Percentiles rank a stretch among this genome's conserved stretches.
phyloP scores from a whole-genome alignment of 176 grass and related monocot genomes.

The Chrysopogon serrulatus region DNA sequence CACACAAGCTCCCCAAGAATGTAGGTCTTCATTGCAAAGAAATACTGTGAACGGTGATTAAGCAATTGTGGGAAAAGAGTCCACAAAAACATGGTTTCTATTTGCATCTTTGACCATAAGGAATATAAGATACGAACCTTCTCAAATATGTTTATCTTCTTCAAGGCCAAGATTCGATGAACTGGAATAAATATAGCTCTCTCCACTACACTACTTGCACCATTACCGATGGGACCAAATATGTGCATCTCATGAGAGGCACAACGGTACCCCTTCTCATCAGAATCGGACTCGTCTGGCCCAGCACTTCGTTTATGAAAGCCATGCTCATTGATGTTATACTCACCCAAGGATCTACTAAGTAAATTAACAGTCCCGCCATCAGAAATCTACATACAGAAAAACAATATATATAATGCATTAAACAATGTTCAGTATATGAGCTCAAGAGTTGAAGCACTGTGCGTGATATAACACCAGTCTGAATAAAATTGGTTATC shows the following conservation, averaged over 20 bases:
- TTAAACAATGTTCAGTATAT: background rate
- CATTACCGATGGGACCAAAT: constrained; percentile 86
- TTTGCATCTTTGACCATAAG: background rate
- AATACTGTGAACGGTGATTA: background rate
- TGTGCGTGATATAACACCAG: background rate
- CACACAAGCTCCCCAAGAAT: background rate
- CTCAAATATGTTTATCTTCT: constrained; percentile 95
- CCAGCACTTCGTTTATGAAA: constrained; percentile 51
- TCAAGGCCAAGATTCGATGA: constrained; percentile 83
- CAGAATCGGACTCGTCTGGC: constrained; percentile 44
- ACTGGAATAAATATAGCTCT: constrained; percentile 78
- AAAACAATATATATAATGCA: constrained; percentile 1
- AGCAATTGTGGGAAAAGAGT: background rate
- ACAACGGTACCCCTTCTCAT: constrained; percentile 78
- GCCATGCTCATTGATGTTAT: constrained; percentile 95
- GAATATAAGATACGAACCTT: constrained; percentile 54
- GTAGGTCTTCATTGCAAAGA: background rate
- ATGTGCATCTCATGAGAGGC: constrained; percentile 93
- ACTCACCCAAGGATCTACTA: constrained; percentile 82
- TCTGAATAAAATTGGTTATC: background rate
- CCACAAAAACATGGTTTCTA: background rate
- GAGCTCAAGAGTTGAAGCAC: background rate
- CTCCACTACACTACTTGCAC: constrained; percentile 90
- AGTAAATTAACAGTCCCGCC: constrained; percentile 80
- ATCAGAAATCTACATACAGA: constrained; percentile 69